Conservation (phyloP, 345 rosid genomes). For the Clausena lansium region DNA sequence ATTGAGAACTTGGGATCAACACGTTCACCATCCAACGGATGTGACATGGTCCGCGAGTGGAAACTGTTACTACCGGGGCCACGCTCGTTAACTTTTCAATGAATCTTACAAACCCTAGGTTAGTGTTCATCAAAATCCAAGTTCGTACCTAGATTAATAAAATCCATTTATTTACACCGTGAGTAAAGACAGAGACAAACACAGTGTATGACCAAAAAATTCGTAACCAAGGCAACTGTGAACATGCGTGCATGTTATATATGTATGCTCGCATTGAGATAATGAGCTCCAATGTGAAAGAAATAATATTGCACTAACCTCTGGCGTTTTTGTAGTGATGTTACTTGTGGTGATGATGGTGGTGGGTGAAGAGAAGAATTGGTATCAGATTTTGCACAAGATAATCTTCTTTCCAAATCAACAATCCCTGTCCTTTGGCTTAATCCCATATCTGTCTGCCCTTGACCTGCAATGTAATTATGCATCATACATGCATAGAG, state of each 20-base stretch:
- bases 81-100: neutral
- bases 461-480: slow-evolving; percentile 42
- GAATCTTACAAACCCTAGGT: slow-evolving; percentile 25
- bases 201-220: slow-evolving; percentile 20
- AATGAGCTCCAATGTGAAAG: neutral
- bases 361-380: slow-evolving; percentile 22
- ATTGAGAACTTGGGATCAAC: slow-evolving; percentile 21
- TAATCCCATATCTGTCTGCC: slow-evolving; percentile 35
- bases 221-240: slow-evolving; percentile 9
- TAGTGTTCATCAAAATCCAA: slow-evolving; percentile 30
- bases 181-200: slow-evolving; percentile 14
- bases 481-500: slow-evolving; percentile 16
- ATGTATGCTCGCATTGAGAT: neutral
- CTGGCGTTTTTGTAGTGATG: slow-evolving; percentile 23
- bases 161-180: slow-evolving; percentile 4
- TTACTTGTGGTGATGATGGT: slow-evolving; percentile 14
- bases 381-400: slow-evolving; percentile 24
- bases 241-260: slow-evolving; percentile 21
- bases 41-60: neutral
- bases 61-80: neutral
- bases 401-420: slow-evolving; percentile 30
- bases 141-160: slow-evolving; percentile 5
- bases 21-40: slow-evolving; percentile 21
- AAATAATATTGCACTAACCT: slow-evolving; percentile 12
- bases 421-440: slow-evolving; percentile 26